A percentile compares a stretch with the other conserved stretches of the same genome.
phyloP scores from a whole-genome alignment of 345 rosid genomes.

The Geranium brycei region DNA sequence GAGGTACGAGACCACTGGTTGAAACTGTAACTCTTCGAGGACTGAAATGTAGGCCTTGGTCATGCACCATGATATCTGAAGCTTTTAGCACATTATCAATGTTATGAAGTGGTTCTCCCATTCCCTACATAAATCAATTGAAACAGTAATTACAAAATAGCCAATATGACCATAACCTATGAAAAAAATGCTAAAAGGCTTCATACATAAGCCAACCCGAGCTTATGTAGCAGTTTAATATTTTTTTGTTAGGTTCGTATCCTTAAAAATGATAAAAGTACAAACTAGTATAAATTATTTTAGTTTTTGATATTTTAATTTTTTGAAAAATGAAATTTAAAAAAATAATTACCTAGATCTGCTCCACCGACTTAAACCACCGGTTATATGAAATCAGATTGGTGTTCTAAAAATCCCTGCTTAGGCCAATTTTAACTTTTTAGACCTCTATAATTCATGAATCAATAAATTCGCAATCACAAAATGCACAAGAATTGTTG shows the following conservation, averaged over 20 bases:
- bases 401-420: too few relatives aligned
- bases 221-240: not conserved
- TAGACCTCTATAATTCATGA: not conserved
- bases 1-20: conserved; percentile 91
- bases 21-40: conserved; percentile 91
- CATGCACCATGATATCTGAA: conserved; percentile 69
- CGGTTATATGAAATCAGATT: too few relatives aligned
- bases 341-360: too few relatives aligned
- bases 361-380: too few relatives aligned
- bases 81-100: conserved; percentile 73
- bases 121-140: conserved; percentile 40
- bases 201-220: not conserved
- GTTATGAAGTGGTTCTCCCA: conserved; percentile 96
- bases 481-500: too few relatives aligned
- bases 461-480: too few relatives aligned
- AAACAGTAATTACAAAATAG: not conserved
- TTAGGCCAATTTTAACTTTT: too few relatives aligned
- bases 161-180: not conserved
- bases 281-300: too few relatives aligned
- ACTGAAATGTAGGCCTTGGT: conserved; percentile 87
- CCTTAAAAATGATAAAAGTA: too few relatives aligned
- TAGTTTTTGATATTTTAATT: too few relatives aligned
- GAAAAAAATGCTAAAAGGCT: not conserved
- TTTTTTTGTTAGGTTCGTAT: too few relatives aligned
- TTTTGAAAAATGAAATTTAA: too few relatives aligned